These are phyloP conservation scores for Camellia oleifera DNA, from an alignment of 179 eudicot genomes.

Conservation along the genomic window DNA sequence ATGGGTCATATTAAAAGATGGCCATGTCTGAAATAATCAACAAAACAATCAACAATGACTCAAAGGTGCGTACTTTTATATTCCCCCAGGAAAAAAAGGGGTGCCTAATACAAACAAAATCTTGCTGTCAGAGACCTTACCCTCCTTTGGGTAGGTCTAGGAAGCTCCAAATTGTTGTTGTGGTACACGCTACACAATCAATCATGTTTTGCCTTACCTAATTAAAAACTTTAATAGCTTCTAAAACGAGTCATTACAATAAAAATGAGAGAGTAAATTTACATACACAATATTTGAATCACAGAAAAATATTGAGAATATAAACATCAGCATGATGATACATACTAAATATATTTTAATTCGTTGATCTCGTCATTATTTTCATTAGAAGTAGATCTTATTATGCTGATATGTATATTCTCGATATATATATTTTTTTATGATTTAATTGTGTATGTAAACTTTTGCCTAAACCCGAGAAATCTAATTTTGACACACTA, in stretches of 20 bases:
- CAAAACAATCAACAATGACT: neutral
- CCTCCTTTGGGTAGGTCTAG: neutral
- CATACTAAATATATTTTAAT: too few relatives aligned
- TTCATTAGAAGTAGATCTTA: too few relatives aligned
- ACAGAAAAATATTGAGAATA: too few relatives aligned
- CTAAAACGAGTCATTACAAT: neutral
- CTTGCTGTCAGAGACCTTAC: neutral
- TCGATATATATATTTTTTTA: too few relatives aligned
- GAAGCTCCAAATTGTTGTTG: neutral
- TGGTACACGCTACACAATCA: neutral
- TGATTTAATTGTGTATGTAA: too few relatives aligned
- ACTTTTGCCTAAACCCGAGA: neutral
- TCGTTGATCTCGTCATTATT: too few relatives aligned
- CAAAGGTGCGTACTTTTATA: neutral
- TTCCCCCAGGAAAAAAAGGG: neutral
- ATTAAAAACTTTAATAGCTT: neutral
- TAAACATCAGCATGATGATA: too few relatives aligned
- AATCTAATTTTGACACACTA: slow-evolving; percentile 2
- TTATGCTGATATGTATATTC: too few relatives aligned
- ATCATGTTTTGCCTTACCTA: neutral
- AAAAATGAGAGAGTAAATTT: too few relatives aligned
- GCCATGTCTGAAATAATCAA: neutral
- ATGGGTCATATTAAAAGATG: neutral
- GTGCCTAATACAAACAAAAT: neutral
- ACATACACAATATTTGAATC: too few relatives aligned